phyloP scores from a whole-genome alignment of 2,329 filamentous ascomycete species.

The Tolypocladium pustulatum region DNA sequence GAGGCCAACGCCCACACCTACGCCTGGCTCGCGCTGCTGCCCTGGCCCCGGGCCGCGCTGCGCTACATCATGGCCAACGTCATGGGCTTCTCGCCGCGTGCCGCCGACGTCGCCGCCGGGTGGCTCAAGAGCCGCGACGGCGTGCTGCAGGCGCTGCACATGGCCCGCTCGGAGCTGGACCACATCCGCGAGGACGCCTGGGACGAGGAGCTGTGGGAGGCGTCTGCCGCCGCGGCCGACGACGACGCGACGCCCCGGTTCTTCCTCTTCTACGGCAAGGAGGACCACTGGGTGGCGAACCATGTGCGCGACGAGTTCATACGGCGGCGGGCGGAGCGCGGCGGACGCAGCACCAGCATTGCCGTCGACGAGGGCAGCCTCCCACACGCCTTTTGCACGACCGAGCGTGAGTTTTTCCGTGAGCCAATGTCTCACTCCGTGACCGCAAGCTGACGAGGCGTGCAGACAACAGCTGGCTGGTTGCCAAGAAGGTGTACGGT shows the following conservation, averaged over 20 bases:
- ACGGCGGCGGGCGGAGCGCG: slow-evolving; percentile 23
- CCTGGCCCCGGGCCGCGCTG: slow-evolving; percentile 29
- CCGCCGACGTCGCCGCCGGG: slow-evolving; percentile 36
- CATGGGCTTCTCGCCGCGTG: slow-evolving; percentile 36
- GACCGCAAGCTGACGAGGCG: neutral
- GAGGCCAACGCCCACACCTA: slow-evolving; percentile 27
- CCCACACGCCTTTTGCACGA: slow-evolving; percentile 49
- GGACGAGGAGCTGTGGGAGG: slow-evolving; percentile 49
- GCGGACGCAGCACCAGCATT: slow-evolving; percentile 34
- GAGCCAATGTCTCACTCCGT: neutral
- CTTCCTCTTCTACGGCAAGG: slow-evolving; percentile 47
- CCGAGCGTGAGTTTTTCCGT: slow-evolving; percentile 20
- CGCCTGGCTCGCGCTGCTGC: slow-evolving; percentile 30
- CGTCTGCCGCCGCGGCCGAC: slow-evolving; percentile 6
- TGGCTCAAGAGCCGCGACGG: slow-evolving; percentile 48
- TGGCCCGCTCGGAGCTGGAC: slow-evolving; percentile 51
- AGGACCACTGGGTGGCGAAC: slow-evolving; percentile 54
- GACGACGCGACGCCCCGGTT: slow-evolving; percentile 32
- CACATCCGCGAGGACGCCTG: slow-evolving; percentile 48
- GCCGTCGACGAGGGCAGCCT: slow-evolving; percentile 44
- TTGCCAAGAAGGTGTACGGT: slow-evolving; percentile 17
- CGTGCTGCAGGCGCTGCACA: slow-evolving; percentile 47
- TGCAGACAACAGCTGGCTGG: slow-evolving; percentile 14
- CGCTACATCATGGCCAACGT: slow-evolving; percentile 30
- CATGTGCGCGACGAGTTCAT: slow-evolving; percentile 47